Percentiles rank a stretch among this genome's conserved stretches.
phyloP scores from a whole-genome alignment of 371 early-diverging fungal species.

The Syncephalastrum racemosum region DNA sequence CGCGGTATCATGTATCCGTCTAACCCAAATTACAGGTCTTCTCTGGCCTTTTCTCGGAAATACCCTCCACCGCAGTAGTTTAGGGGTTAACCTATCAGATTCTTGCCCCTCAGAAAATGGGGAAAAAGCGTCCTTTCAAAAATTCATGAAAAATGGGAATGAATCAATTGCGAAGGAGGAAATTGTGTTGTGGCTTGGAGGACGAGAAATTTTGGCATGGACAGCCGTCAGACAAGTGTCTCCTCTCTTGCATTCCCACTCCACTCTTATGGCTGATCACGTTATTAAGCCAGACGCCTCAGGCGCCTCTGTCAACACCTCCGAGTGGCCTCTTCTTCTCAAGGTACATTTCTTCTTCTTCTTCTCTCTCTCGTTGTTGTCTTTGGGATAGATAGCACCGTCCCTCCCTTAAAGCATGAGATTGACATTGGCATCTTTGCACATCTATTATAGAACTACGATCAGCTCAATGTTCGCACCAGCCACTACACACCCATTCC shows the following conservation, averaged over 20 bases:
- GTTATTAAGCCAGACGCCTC: slow-evolving; percentile 74
- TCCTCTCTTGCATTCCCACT: too few species aligned
- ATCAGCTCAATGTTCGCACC: slow-evolving; percentile 97
- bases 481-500: slow-evolving; percentile 98
- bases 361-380: background rate
- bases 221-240: too few species aligned
- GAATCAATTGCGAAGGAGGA: too few species aligned
- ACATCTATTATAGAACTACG: slow-evolving; percentile 77
- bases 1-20: background rate
- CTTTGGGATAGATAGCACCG: slow-evolving; percentile 1
- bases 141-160: too few species aligned
- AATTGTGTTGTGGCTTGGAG: too few species aligned
- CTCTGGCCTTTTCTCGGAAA: slow-evolving; percentile 21
- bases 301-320: slow-evolving; percentile 87
- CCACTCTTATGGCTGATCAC: slow-evolving; percentile 32
- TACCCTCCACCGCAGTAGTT: background rate
- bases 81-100: too few species aligned
- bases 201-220: too few species aligned
- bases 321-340: slow-evolving; percentile 94
- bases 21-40: slow-evolving; percentile 14
- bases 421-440: background rate
- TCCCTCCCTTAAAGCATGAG: background rate
- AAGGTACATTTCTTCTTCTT: slow-evolving; percentile 61
- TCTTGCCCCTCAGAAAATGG: too few species aligned
- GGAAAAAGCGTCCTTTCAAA: too few species aligned